Conservation (phyloP, 2,329 filamentous ascomycete genomes). For the Pezicula rhizophila region DNA sequence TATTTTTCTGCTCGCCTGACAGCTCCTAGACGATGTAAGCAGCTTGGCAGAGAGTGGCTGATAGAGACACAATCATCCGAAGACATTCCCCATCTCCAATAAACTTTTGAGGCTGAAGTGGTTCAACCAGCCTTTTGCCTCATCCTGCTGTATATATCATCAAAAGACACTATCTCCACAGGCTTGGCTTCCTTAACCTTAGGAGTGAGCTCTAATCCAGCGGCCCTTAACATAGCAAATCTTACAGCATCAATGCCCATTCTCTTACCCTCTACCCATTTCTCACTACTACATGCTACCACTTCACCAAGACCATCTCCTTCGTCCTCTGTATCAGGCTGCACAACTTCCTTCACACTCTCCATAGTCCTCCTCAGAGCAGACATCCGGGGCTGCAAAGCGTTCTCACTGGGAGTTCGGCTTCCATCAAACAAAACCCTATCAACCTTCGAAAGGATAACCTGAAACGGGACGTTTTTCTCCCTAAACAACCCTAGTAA, state of each 20-base stretch:
- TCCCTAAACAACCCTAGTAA: constrained; percentile 50
- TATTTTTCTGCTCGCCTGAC: too few relatives aligned
- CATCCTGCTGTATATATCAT: constrained; percentile 17
- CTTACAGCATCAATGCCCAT: constrained; percentile 57
- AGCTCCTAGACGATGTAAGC: too few relatives aligned
- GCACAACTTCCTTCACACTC: constrained; percentile 32
- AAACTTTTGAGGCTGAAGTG: too few relatives aligned
- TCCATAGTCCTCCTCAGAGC: constrained; percentile 34
- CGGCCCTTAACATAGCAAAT: constrained; percentile 58
- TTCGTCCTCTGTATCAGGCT: constrained; percentile 34
- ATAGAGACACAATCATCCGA: too few relatives aligned
- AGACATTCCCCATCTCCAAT: too few relatives aligned
- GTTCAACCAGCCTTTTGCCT: background rate
- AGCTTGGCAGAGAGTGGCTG: too few relatives aligned
- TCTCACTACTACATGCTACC: constrained; percentile 50
- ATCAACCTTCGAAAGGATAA: constrained; percentile 63
- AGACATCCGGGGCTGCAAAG: constrained; percentile 28
- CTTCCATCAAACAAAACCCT: constrained; percentile 37
- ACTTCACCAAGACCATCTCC: constrained; percentile 49
- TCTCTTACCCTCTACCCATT: constrained; percentile 37
- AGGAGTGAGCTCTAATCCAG: constrained; percentile 42
- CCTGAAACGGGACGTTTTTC: constrained; percentile 54
- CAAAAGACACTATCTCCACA: constrained; percentile 24
- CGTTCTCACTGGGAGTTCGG: constrained; percentile 24
- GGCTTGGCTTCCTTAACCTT: constrained; percentile 31